Evolutionary conservation across 192 early-diverging fungal species (phyloP).

Genomic region (Irineochytrium annulatum): DNA sequence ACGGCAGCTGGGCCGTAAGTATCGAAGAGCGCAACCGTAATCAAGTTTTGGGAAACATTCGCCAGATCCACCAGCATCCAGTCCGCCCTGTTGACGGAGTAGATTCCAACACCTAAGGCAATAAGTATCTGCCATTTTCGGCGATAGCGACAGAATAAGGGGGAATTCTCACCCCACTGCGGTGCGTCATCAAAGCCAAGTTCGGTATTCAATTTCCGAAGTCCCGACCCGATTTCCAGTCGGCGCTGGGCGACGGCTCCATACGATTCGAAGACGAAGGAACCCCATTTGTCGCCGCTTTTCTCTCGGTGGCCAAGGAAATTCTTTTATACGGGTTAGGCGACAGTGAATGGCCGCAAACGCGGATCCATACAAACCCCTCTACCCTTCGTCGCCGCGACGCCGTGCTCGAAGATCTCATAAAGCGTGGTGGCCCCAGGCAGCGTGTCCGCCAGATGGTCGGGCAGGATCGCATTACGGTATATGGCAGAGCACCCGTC

Average conservation of each 20-base stretch:
- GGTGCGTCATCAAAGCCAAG: not conserved
- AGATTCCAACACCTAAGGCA: not conserved
- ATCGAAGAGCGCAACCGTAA: constrained; percentile 84
- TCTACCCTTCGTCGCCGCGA: no score
- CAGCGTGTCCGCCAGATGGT: not conserved
- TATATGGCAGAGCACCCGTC: no score
- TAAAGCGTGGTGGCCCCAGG: not conserved
- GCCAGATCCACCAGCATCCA: constrained; percentile 46
- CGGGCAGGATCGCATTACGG: not conserved
- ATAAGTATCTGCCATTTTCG: no score
- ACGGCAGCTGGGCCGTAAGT: constrained; percentile 75
- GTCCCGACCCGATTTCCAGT: not conserved
- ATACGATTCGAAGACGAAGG: no score
- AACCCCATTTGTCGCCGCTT: no score
- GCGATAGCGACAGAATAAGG: no score
- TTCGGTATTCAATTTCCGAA: not conserved
- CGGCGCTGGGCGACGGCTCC: no score
- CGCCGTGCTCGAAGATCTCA: not conserved
- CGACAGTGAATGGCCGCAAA: no score
- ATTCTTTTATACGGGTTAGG: no score
- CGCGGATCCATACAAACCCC: no score
- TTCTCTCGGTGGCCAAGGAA: no score
- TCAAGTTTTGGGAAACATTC: constrained; percentile 9
- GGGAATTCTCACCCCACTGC: no score
- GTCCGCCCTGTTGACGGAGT: constrained; percentile 42